Evolutionary conservation across 1,139 yeast genomes (phyloP), one percentile per base, ranked within the genome.

Genomic region (Groenewaldozyma sp.): DNA sequence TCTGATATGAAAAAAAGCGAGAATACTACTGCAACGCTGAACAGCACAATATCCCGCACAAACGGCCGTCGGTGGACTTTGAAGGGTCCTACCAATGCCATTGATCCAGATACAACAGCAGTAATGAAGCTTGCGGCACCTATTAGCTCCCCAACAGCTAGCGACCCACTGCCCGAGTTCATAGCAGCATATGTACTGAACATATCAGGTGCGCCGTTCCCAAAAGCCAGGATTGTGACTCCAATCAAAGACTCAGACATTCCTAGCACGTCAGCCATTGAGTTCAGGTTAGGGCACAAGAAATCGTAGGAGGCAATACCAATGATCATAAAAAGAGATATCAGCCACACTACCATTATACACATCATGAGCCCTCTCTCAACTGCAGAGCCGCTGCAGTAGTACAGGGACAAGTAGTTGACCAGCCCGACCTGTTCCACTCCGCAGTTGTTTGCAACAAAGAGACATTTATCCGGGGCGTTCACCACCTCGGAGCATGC

Each of bases 201-300:
- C 3, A 91, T 77, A 59, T 91, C 98, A 0, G 97, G 95, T 0
- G 94, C 72, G 7, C 95, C 91, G 59, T 91, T 91, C 0, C 97
- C 97, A 46, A 88, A 68, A 0, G 98, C 95, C 42, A 91, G 65
- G 35, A 88, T 65, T 0, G 96, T 88, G 50, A 88, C 72, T 0
- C 97, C 97, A 3, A 95, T 82, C 28, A 88, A 64, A 42, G 83
- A 76, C 47, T 86, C 93, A 10, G 91, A 76, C 36, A 88, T 60
- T 10, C 76, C 72, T 16, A 86, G 62, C 35, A 68, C 58, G 24
- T 68, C 66, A 7, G 94, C 74, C 18, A 84, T 67, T 27, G 76
- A 68, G 40, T 76, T 71, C 16, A 86, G 61, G 50, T 82, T 84
- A 0, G 94, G 91, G 43, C 88, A 79, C 28, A 86, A 62, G 53